phyloP scores from a whole-genome alignment of 2,329 filamentous ascomycete species.

The Beauveria medogensis region DNA sequence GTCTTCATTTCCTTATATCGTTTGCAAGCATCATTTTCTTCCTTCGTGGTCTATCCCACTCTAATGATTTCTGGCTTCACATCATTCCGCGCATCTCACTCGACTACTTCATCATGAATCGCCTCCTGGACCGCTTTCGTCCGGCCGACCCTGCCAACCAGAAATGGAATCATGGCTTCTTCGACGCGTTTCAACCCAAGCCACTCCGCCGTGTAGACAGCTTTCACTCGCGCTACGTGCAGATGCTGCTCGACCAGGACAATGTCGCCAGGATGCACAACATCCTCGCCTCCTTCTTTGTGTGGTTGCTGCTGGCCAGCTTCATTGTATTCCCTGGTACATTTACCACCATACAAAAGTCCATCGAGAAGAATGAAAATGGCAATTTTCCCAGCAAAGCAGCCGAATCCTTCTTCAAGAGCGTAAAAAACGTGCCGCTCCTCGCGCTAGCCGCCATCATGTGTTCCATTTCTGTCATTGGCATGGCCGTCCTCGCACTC shows the following conservation, averaged over 20 bases:
- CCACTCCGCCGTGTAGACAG: slow-evolving; percentile 17
- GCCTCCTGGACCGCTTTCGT: background rate
- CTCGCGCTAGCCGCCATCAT: slow-evolving; percentile 35
- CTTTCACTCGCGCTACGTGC: slow-evolving; percentile 30
- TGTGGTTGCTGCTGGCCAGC: slow-evolving; percentile 43
- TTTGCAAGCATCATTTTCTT: background rate
- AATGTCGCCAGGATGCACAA: slow-evolving; percentile 38
- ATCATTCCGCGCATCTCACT: background rate
- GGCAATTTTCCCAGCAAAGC: slow-evolving; percentile 14
- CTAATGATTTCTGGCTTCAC: background rate
- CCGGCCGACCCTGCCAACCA: background rate
- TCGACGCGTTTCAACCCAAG: slow-evolving; percentile 3
- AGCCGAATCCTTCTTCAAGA: slow-evolving; percentile 17
- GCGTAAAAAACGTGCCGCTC: slow-evolving; percentile 28
- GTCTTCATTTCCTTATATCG: background rate
- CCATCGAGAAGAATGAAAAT: slow-evolving; percentile 17
- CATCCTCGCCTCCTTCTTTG: slow-evolving; percentile 30
- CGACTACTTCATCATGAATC: background rate
- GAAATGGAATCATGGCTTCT: slow-evolving; percentile 7
- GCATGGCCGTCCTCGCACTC: slow-evolving; percentile 36
- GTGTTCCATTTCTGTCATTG: slow-evolving; percentile 26
- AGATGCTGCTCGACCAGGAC: slow-evolving; percentile 41
- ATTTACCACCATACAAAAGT: slow-evolving; percentile 34
- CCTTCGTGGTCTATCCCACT: background rate
- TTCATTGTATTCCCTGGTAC: slow-evolving; percentile 46